A percentile compares a stretch with the other conserved stretches of the same genome.
Evolutionary conservation across 768 basidiomycete genomes (phyloP).

Genomic region (Podaxis sp.): DNA sequence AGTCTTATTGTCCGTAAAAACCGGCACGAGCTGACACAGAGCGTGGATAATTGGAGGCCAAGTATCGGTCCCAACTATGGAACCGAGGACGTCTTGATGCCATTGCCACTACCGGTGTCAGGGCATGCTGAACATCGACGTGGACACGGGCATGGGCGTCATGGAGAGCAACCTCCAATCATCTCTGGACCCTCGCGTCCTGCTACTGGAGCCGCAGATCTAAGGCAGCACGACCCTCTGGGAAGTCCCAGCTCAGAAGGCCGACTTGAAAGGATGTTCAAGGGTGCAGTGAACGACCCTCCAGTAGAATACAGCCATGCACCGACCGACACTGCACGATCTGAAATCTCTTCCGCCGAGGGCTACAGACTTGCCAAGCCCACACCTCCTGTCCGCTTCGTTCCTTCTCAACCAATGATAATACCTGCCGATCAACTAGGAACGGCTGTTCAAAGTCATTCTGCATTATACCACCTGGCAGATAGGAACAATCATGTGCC

Average conservation of each 20-base stretch:
- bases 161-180: background rate
- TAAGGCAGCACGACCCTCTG: background rate
- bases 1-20: conserved; percentile 20
- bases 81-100: conserved; percentile 5
- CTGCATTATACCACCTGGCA: background rate
- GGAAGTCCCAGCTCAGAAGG: background rate
- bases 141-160: background rate
- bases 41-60: conserved; percentile 8
- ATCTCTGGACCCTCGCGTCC: background rate
- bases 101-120: background rate
- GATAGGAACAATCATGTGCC: conserved; percentile 1
- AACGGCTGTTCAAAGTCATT: background rate
- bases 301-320: background rate
- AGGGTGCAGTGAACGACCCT: background rate
- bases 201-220: background rate
- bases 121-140: background rate
- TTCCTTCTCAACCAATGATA: background rate
- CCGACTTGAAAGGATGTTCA: background rate
- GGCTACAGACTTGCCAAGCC: background rate
- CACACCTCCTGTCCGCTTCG: background rate
- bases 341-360: conserved; percentile 4
- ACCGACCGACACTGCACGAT: background rate
- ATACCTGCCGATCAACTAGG: background rate
- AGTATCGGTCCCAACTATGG: background rate
- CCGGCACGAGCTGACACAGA: conserved; percentile 1